phyloP scores from a whole-genome alignment of 1,284 basidiomycete species.

The Cutaneotrichosporon sp. region DNA sequence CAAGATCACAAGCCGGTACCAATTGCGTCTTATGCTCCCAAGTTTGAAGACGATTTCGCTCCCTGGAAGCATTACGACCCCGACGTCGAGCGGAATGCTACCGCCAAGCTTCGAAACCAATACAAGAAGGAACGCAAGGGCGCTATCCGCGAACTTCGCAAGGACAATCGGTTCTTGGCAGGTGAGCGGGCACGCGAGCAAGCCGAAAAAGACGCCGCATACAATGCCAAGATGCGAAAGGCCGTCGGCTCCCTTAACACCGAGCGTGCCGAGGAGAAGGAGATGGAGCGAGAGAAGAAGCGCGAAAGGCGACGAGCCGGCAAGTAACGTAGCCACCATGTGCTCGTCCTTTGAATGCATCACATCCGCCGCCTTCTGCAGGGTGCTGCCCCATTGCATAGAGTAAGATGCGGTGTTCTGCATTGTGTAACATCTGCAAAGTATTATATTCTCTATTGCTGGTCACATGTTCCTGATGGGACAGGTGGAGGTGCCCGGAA shows the following conservation, averaged over 20 bases:
- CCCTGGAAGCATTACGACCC: slow-evolving; percentile 73
- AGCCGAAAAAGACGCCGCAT: slow-evolving; percentile 71
- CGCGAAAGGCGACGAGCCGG: slow-evolving; percentile 62
- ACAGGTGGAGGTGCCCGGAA: no score
- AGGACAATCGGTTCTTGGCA: slow-evolving; percentile 91
- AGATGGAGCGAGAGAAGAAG: slow-evolving; percentile 67
- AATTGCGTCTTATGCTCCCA: slow-evolving; percentile 86
- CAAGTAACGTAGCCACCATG: neutral
- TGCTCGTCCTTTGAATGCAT: neutral
- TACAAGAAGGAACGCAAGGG: slow-evolving; percentile 97
- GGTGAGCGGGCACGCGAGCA: slow-evolving; percentile 77
- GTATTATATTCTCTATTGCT: no score
- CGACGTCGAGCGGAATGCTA: slow-evolving; percentile 83
- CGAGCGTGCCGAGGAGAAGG: slow-evolving; percentile 93
- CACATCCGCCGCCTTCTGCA: no score
- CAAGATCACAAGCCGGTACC: slow-evolving; percentile 96
- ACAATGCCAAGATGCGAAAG: slow-evolving; percentile 73
- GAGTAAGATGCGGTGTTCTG: no score
- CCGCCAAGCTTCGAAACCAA: slow-evolving; percentile 76
- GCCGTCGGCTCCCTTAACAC: slow-evolving; percentile 76
- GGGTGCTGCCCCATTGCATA: no score
- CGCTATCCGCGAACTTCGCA: slow-evolving; percentile 90
- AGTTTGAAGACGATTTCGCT: slow-evolving; percentile 81
- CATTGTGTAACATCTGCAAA: no score
- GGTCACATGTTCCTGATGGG: no score